Conservation (phyloP, 192 early-diverging fungal genomes). For the Mortierella alpina region DNA sequence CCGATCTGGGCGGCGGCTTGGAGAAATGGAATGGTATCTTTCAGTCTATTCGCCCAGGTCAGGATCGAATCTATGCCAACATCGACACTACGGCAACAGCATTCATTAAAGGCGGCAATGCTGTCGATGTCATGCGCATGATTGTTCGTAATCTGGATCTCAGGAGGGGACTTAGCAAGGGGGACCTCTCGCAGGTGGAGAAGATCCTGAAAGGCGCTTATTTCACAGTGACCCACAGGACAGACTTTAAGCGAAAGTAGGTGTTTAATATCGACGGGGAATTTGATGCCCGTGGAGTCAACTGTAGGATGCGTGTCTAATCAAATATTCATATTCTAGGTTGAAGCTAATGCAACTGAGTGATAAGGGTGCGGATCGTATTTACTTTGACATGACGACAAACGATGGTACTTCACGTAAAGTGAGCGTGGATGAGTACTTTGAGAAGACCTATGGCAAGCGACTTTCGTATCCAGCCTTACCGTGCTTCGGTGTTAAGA, state of each 20-base stretch:
- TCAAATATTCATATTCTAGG: background rate
- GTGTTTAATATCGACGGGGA: slow-evolving; percentile 60
- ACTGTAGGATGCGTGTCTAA: no score
- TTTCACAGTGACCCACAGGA: slow-evolving; percentile 58
- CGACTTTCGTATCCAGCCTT: slow-evolving; percentile 74
- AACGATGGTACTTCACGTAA: slow-evolving; percentile 58
- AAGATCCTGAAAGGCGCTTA: slow-evolving; percentile 51
- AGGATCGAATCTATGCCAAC: slow-evolving; percentile 54
- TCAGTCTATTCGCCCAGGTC: slow-evolving; percentile 83
- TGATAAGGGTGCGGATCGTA: slow-evolving; percentile 66
- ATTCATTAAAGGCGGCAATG: slow-evolving; percentile 48
- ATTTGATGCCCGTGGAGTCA: background rate
- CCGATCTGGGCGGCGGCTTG: slow-evolving; percentile 70
- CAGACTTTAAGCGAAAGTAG: slow-evolving; percentile 57
- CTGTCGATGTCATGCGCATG: slow-evolving; percentile 18
- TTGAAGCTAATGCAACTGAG: slow-evolving; percentile 9
- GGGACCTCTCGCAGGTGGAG: slow-evolving; percentile 10
- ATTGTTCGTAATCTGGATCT: slow-evolving; percentile 42
- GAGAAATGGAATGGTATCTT: slow-evolving; percentile 93
- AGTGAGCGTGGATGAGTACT: slow-evolving; percentile 72
- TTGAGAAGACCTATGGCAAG: slow-evolving; percentile 68
- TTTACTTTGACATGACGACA: slow-evolving; percentile 18
- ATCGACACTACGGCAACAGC: slow-evolving; percentile 73
- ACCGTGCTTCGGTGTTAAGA: slow-evolving; percentile 72
- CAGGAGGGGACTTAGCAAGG: background rate